A percentile compares a stretch with the other conserved stretches of the same genome.
These are phyloP conservation scores for Oemleria cerasiformis DNA, from an alignment of 306 rosid species.

Conservation along the genomic window DNA sequence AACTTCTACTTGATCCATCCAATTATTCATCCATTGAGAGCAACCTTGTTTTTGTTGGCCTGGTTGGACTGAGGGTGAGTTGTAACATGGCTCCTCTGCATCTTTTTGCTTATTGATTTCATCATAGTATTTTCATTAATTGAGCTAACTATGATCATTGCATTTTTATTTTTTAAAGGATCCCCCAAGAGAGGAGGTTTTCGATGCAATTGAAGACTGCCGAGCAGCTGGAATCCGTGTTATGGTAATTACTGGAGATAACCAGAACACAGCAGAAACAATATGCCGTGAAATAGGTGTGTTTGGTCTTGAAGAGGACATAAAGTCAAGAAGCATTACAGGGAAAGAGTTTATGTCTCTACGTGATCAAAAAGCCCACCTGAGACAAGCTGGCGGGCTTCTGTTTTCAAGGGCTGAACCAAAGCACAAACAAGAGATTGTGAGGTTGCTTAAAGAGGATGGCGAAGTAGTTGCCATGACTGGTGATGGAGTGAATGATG, in stretches of 20 bases:
- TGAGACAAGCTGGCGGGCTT: constrained; percentile 57
- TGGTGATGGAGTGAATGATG: constrained; percentile 92
- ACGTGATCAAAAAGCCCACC: constrained; percentile 41
- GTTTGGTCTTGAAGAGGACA: constrained; percentile 49
- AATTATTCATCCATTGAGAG: constrained; percentile 80
- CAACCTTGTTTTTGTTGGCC: constrained; percentile 70
- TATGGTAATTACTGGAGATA: constrained; percentile 85
- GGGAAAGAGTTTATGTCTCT: constrained; percentile 66
- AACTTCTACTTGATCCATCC: constrained; percentile 71
- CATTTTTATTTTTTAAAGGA: constrained; percentile 45
- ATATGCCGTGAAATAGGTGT: constrained; percentile 80
- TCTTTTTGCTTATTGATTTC: constrained; percentile 25
- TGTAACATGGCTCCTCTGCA: not conserved
- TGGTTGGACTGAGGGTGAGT: constrained; percentile 90
- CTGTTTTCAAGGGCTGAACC: constrained; percentile 90
- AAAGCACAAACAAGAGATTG: constrained; percentile 82
- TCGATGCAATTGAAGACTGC: constrained; percentile 76
- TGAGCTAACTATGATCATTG: constrained; percentile 15
- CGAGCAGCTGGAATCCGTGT: constrained; percentile 82
- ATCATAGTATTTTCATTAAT: constrained; percentile 12
- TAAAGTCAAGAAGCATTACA: constrained; percentile 49
- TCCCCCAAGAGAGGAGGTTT: constrained; percentile 79
- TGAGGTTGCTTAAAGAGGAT: constrained; percentile 73
- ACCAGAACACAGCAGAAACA: constrained; percentile 83
- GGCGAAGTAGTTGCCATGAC: constrained; percentile 94